Evolutionary conservation across 1,284 basidiomycete genomes (phyloP), one percentile per base, ranked within the genome.

Genomic region (Albatrellus sp.): DNA sequence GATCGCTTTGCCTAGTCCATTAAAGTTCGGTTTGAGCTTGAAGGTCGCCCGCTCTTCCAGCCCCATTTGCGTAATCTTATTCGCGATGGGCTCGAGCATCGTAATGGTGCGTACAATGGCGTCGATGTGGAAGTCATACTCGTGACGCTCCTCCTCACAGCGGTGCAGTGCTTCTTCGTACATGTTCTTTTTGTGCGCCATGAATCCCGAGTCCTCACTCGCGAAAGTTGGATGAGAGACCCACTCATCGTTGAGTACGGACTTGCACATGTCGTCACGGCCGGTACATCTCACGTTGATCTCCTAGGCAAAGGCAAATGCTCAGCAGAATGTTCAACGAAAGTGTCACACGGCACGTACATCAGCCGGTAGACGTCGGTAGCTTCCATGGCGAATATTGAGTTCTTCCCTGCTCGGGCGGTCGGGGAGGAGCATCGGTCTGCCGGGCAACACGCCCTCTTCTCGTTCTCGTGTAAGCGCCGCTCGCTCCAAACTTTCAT

Each of bases 51-150:
- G 78, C 54, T 98, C 93, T 47, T 94, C 90, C 0, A 72, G 70
- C 45, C 73, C 74, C 65, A 97, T 81, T 51, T 80, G 77, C 14
- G 78, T 72, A 55, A 98, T 91, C 60, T 94, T 90, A 60, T 82
- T 82, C 56, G 86, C 85, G 53, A 97, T 83, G 1, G 94, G 92
- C 57, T 98, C 94, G 20, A 98, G 80, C 53, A 92, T 73, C 6
- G 79, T 74, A 54, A 98, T 94, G 7, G 94, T 97, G 41, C 92
- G 84, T 16, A 84, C 73, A 55, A 98, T 90, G n/a, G 92, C 94
- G 59, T 98, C 94, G 56, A 98, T 91, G 62, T 98, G 91, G 69
- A 96, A 98, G 63, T 98, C 94, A 61, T 98, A 98, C 63, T 98
- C 94, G 64, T 98, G 94, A 9, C 94, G 80, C 62, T 98, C 96